Base-by-base conservation (phyloP, 1,284 basidiomycete species). In the Cutaneotrichosporon cyanovorans region DNA sequence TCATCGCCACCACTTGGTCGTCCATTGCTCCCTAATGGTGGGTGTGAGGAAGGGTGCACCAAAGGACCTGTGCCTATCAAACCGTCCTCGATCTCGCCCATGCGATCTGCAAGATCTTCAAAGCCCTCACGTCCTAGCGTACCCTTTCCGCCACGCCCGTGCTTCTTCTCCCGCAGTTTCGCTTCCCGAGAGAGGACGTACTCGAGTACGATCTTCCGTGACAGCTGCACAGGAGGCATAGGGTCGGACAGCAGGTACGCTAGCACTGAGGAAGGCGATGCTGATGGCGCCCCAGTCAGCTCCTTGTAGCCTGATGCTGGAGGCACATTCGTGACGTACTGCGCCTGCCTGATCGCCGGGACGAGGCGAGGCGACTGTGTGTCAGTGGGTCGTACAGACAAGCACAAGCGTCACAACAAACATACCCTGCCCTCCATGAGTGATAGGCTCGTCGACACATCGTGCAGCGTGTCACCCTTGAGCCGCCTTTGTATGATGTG, bases 191-290 rank as follows among this genome's bases (percentile, higher is more conserved):
- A 56, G 6, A 68, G 55, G 0, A 64, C 61, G 48, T 65, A 72
- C 43, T 72, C 70, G 16, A 69, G 58, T n/a, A 72, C 61, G 46
- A 69, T 62, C 50, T 72, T 63, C 8, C 68, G 58, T 5, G 66
- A 65, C 23, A 65, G 61, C 35, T 63, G 61, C 12, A 72, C 50
- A 14, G 62, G 54, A 4, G 67, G 65, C 1, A 56, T 43, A 0
- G 67, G 65, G 12, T 59, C 46, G 0, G 61, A 62, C 4, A 64
- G 39, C 32, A 69, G 58, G 38, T 65, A 64, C 30, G 55, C 48
- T 3, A 69, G 51, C 23, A 67, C 56, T 0, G 65, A 59, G 14
- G 56, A 43, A 2, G 64, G 58, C 0, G 64, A 61, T 3, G 62
- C 56, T 2, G 67, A 66, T 6, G 61, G 64, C 4, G 61, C 57